These are phyloP conservation scores for Exophiala mesophila DNA, from an alignment of 2,329 filamentous ascomycete species.

Conservation along the genomic window DNA sequence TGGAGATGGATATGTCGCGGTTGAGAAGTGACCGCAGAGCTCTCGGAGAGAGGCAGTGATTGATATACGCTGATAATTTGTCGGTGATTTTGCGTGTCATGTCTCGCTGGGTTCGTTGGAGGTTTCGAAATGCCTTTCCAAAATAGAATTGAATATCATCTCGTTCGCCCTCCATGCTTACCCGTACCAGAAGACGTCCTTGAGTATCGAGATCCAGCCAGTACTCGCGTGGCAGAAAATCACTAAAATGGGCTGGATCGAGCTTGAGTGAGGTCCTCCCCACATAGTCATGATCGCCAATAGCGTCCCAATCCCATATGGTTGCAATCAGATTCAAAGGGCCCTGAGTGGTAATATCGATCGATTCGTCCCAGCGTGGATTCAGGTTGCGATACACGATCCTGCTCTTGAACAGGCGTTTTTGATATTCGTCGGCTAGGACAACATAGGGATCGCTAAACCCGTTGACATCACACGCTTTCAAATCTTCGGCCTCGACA, in stretches of 20 bases:
- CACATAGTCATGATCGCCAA: slow-evolving; percentile 96
- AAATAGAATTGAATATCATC: slow-evolving; percentile 99
- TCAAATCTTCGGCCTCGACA: slow-evolving; percentile 93
- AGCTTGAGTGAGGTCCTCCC: slow-evolving; percentile 94
- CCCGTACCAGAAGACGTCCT: slow-evolving; percentile 77
- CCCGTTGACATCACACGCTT: slow-evolving; percentile 94
- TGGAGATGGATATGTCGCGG: slow-evolving; percentile 66
- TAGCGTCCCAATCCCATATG: slow-evolving; percentile 96
- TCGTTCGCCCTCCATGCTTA: slow-evolving; percentile 97
- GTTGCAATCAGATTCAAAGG: slow-evolving; percentile 93
- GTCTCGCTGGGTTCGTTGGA: slow-evolving; percentile 93
- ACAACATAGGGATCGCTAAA: slow-evolving; percentile 96
- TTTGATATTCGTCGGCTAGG: slow-evolving; percentile 94
- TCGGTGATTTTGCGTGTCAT: slow-evolving; percentile 98
- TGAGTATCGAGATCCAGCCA: slow-evolving; percentile 98
- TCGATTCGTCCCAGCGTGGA: slow-evolving; percentile 93
- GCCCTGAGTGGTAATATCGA: slow-evolving; percentile 89
- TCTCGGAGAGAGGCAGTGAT: slow-evolving; percentile 76
- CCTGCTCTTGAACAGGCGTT: slow-evolving; percentile 88
- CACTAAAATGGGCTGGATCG: slow-evolving; percentile 95
- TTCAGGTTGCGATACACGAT: slow-evolving; percentile 87
- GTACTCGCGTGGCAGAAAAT: slow-evolving; percentile 92
- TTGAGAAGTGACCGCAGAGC: slow-evolving; percentile 71
- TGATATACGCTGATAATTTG: slow-evolving; percentile 95
- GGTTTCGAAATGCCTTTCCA: slow-evolving; percentile 88